A percentile compares a stretch with the other conserved stretches of the same genome.
These are phyloP conservation scores for Pseudozyma sp. DNA, from an alignment of 1,284 basidiomycete genomes.

Conservation along the genomic window DNA sequence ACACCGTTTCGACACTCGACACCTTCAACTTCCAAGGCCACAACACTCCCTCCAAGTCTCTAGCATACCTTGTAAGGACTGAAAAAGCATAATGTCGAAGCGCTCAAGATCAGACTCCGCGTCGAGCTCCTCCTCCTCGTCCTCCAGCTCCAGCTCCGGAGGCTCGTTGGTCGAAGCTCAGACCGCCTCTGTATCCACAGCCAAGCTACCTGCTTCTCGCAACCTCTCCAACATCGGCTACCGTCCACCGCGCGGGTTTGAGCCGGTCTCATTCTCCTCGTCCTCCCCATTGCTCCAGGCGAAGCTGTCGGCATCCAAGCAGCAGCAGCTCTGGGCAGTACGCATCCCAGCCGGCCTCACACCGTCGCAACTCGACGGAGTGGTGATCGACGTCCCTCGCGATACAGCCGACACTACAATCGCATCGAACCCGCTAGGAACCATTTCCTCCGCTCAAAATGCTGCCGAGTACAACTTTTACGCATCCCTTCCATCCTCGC, in stretches of 20 bases:
- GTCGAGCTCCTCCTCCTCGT: constrained; percentile 38
- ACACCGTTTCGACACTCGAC: too few species aligned
- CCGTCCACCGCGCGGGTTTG: constrained; percentile 43
- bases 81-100: constrained; percentile 20
- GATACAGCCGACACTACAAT: constrained; percentile 12
- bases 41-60: neutral
- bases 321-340: constrained; percentile 46
- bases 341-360: constrained; percentile 41
- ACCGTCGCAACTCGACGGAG: constrained; percentile 39
- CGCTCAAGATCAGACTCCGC: constrained; percentile 39
- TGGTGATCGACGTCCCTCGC: constrained; percentile 37
- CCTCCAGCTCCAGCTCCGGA: constrained; percentile 39
- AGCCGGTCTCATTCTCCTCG: constrained; percentile 25
- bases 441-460: constrained; percentile 19
- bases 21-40: neutral
- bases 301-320: constrained; percentile 21
- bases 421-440: constrained; percentile 22
- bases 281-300: constrained; percentile 23
- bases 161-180: constrained; percentile 34
- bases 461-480: constrained; percentile 48
- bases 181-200: constrained; percentile 27
- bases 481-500: constrained; percentile 15
- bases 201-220: constrained; percentile 27
- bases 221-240: constrained; percentile 44
- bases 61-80: neutral